Base-by-base conservation (phyloP, 1,139 yeast genomes). In the Taphrina populina region DNA sequence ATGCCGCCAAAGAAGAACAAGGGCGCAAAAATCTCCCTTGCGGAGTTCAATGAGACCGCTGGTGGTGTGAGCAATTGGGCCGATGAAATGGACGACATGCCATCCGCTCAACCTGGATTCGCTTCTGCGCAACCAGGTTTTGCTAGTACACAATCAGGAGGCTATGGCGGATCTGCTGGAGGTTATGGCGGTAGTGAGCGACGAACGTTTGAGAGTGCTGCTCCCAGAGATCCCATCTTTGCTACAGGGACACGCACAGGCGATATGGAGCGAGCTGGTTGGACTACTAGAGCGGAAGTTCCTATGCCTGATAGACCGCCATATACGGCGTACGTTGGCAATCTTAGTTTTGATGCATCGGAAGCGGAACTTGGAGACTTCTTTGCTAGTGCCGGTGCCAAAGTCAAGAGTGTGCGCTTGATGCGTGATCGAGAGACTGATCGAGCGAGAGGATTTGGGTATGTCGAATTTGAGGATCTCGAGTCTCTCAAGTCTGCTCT, bases 291-390 rank as follows among this genome's bases (percentile, higher is more conserved):
- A 40, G 84, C 92, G 88, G 90, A 88, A 43, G 66, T 59, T 11
- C 95, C 95, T 43, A 76, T 94, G 61, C 99, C 99, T 47, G 95
- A 88, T 66, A 77, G 74, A 56, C 90, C 96, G 27, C 99, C 99
- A 57, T 94, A 73, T 76, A 84, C 87, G 66, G 96, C 96, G 19
- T 81, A 88, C 70, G 77, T 92, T 64, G 80, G 82, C 67, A 88
- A 90, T 71, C 79, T 94, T 68, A 88, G 96, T 59, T 86, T 88
- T 83, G 92, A 85, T 62, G 78, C 81, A 44, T 72, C 76, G 58
- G 96, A 90, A 69, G 81, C 75, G 33, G 80, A 76, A 43, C 76
- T 92, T 60, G 74, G 71, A 56, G 80, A 79, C 45, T 84, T 86
- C 74, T 81, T 90, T 61, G 79, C 81, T 66, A 72, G 84, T 70